Conservation (phyloP, 106 monocot species). For the Dendrobium officinale region DNA sequence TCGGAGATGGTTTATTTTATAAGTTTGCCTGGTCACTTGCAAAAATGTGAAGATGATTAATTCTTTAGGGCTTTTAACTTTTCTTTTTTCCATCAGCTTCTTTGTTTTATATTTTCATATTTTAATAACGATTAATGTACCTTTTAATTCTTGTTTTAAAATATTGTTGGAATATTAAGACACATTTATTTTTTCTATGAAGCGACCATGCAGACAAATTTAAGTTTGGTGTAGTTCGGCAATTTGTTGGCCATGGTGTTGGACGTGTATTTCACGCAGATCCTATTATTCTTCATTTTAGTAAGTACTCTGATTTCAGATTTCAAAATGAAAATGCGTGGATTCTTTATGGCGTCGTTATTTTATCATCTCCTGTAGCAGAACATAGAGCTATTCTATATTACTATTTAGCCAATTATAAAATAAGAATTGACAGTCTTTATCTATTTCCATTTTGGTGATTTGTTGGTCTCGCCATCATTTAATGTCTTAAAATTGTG, state of each 20-base stretch:
- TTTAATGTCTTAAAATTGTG: too few species aligned
- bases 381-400: not conserved
- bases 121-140: not conserved
- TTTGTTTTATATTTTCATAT: not conserved
- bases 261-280: slow-evolving; percentile 67
- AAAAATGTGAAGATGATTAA: not conserved
- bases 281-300: slow-evolving; percentile 64
- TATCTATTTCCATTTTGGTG: too few species aligned
- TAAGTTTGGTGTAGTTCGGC: slow-evolving; percentile 48
- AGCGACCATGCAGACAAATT: slow-evolving; percentile 65
- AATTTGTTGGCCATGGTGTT: slow-evolving; percentile 74
- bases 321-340: not conserved
- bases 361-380: not conserved
- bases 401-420: not conserved
- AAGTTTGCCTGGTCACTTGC: not conserved
- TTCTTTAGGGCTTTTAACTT: not conserved
- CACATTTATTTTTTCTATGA: slow-evolving; percentile 1
- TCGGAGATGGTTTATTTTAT: not conserved
- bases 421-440: too few species aligned
- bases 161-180: not conserved
- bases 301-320: slow-evolving; percentile 26
- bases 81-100: not conserved
- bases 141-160: not conserved
- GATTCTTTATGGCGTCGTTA: not conserved
- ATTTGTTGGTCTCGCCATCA: too few species aligned